These are phyloP conservation scores for Purpureocillium lavendulum DNA, from an alignment of 2,329 filamentous ascomycete species.

Conservation along the genomic window DNA sequence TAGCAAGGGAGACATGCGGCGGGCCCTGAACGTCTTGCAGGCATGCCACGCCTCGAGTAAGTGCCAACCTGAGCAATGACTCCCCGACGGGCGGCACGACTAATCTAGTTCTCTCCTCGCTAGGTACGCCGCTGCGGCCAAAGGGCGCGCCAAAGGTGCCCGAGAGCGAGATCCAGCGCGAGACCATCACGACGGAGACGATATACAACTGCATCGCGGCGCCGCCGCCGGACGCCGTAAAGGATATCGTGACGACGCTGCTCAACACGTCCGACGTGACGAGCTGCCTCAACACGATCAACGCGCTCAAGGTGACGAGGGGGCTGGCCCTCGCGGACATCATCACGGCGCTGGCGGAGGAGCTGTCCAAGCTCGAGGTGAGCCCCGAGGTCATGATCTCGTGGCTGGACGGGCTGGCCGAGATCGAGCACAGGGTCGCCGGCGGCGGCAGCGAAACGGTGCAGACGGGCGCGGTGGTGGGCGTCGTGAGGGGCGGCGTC, in stretches of 20 bases:
- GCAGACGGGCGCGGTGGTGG: slow-evolving; percentile 89
- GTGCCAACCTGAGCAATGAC: slow-evolving; percentile 10
- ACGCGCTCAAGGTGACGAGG: slow-evolving; percentile 75
- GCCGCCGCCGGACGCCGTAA: slow-evolving; percentile 82
- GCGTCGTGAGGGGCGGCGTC: slow-evolving; percentile 77
- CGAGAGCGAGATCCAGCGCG: slow-evolving; percentile 61
- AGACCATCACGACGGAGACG: slow-evolving; percentile 77
- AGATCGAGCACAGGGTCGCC: slow-evolving; percentile 86
- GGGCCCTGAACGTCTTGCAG: slow-evolving; percentile 90
- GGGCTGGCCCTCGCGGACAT: slow-evolving; percentile 92
- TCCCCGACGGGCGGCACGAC: neutral
- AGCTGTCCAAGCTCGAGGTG: slow-evolving; percentile 75
- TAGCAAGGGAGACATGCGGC: slow-evolving; percentile 92
- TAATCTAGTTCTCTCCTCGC: slow-evolving; percentile 7
- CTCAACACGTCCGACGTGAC: slow-evolving; percentile 81
- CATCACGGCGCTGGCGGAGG: slow-evolving; percentile 75
- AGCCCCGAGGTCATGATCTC: slow-evolving; percentile 78
- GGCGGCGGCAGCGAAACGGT: slow-evolving; percentile 80
- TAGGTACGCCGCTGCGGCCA: slow-evolving; percentile 59
- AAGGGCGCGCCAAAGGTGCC: slow-evolving; percentile 51
- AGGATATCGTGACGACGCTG: slow-evolving; percentile 74
- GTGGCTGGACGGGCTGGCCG: slow-evolving; percentile 85
- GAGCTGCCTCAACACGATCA: slow-evolving; percentile 80
- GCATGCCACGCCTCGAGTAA: slow-evolving; percentile 91
- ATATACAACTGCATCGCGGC: slow-evolving; percentile 98